These are phyloP conservation scores for Craspedostauros australis DNA, from an alignment of 108 stramenopile genomes.

Conservation along the genomic window DNA sequence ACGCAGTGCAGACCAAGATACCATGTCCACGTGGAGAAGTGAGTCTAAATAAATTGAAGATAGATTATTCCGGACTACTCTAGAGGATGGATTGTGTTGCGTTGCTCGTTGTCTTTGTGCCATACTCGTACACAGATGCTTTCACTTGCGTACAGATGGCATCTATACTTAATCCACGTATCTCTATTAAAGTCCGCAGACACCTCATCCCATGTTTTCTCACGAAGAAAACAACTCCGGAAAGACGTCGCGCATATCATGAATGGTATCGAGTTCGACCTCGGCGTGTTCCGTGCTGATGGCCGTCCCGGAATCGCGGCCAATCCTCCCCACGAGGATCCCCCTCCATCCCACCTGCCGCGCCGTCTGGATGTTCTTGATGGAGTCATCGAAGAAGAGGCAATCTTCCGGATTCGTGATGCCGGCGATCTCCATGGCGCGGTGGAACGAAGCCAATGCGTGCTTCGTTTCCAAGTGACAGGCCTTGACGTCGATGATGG, in stretches of 20 bases:
- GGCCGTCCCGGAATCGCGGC: conserved; percentile 39
- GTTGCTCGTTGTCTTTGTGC: no score
- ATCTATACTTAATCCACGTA: no score
- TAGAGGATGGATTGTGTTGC: no score
- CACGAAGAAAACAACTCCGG: conserved; percentile 49
- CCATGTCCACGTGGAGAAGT: no score
- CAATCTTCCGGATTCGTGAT: conserved; percentile 36
- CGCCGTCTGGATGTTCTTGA: conserved; percentile 46
- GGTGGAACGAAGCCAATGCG: conserved; percentile 32
- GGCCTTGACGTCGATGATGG: conserved; percentile 40
- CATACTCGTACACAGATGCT: no score
- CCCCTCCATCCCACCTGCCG: conserved; percentile 46
- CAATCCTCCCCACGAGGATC: conserved; percentile 46
- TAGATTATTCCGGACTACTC: no score
- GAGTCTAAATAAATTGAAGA: no score
- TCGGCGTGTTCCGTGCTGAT: conserved; percentile 51
- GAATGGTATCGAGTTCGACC: conserved; percentile 48
- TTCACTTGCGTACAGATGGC: no score
- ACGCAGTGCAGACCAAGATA: no score
- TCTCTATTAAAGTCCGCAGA: no score
- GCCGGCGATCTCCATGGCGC: conserved; percentile 54
- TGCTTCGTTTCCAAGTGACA: conserved; percentile 67
- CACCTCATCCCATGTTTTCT: no score
- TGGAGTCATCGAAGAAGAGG: conserved; percentile 56
- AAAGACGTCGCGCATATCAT: conserved; percentile 33